Base-by-base conservation (phyloP, 169 alveolate genomes). In the Plasmodium chabaudi region DNA sequence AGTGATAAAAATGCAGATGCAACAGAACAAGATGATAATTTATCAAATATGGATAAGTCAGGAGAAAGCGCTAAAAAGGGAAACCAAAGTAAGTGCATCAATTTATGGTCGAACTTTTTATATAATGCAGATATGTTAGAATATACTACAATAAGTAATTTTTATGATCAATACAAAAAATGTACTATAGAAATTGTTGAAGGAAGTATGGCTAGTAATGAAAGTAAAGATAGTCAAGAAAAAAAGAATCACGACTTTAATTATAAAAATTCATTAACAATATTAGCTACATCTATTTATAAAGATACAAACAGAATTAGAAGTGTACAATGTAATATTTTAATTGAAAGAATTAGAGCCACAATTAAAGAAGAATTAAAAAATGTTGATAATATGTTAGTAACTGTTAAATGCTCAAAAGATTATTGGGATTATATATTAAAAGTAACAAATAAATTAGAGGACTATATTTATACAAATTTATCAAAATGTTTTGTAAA, bases 401-500 rank as follows among this genome's bases (percentile, higher is more conserved):
- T 70, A 21, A 86, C 68, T 9, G 49, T 87, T 19, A 86, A 86
- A 53, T 69, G 51, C 34, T 17, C 91, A 10, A 87, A 86, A 51
- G 91, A 86, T 13, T 86, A 59, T 63, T 86, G 91, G 91, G 51
- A 60, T 23, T 44, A 56, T 65, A 86, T 51, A 9, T 51, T 69
- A 15, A 60, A 70, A 15, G 44, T 70, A 6, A 69, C 60, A 56
- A 44, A 39, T 63, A 61, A 63, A 3, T 49, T 86, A 25, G 77
- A 86, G 19, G 87, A 65, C 4, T 46, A 39, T 51, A 86, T 86
- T 57, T 42, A 49, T 70, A 17, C 21, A 15, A 42, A 86, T 53
- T 64, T 86, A 21, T 46, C 91, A 4, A 86, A 86, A 44, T 86
- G 87, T 42, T 86, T 86, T 72, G 57, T 70, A 57, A 86, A 86